Percentiles rank a stretch among this genome's conserved stretches.
These are phyloP conservation scores for Calonectria honghensis DNA, from an alignment of 2,329 filamentous ascomycete genomes.

Conservation along the genomic window DNA sequence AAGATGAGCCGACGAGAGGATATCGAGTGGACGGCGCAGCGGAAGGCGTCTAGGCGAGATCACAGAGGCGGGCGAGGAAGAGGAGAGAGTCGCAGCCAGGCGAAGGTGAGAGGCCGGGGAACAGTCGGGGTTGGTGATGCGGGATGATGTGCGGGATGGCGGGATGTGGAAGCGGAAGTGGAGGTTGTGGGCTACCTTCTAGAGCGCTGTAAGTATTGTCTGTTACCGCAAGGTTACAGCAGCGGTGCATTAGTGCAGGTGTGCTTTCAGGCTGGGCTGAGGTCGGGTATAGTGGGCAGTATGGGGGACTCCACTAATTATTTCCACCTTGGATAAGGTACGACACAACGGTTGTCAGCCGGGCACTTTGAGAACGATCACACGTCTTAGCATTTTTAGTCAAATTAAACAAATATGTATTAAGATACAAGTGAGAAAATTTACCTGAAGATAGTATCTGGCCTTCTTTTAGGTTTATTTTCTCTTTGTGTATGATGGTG, in stretches of 20 bases:
- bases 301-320: conserved; percentile 34
- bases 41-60: conserved; percentile 40
- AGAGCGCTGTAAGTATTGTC: conserved; percentile 10
- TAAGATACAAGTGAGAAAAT: too few species aligned
- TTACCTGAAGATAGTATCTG: too few species aligned
- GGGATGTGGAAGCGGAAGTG: conserved; percentile 44
- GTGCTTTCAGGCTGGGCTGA: conserved; percentile 5
- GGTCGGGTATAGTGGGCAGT: conserved; percentile 27
- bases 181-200: conserved; percentile 32
- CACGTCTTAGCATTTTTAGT: too few species aligned
- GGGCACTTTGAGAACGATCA: too few species aligned
- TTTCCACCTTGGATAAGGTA: conserved; percentile 35
- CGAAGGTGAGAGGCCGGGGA: conserved; percentile 25
- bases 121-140: conserved; percentile 37
- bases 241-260: conserved; percentile 18
- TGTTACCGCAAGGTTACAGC: conserved; percentile 18
- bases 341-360: too few species aligned
- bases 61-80: conserved; percentile 37
- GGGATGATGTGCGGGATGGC: conserved; percentile 38
- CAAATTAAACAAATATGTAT: too few species aligned
- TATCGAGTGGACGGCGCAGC: background rate
- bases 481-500: too few species aligned
- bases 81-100: conserved; percentile 16
- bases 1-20: conserved; percentile 32
- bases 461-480: too few species aligned